Evolutionary conservation across 352 stramenopile genomes (phyloP).

Genomic region (Plasmopara muralis): DNA sequence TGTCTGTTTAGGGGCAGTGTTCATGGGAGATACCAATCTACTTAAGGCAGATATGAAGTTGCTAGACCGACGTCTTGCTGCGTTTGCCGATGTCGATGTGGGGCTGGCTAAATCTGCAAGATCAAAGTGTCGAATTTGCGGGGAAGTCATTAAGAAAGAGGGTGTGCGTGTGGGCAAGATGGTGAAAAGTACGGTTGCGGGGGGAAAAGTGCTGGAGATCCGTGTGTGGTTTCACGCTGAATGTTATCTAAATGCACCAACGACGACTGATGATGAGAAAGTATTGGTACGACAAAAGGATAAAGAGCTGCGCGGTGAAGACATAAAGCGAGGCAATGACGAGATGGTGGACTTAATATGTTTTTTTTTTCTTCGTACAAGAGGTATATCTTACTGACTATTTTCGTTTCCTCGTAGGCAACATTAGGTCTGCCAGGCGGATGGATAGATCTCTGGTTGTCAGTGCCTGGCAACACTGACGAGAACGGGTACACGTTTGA

Average conservation of each 20-base stretch:
- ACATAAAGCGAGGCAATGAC: constrained; percentile 3
- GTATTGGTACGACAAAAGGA: constrained; percentile 21
- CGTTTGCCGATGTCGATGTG: constrained; percentile 36
- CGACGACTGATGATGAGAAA: constrained; percentile 37
- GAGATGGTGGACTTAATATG: constrained; percentile 11
- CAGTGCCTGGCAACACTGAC: constrained; percentile 56
- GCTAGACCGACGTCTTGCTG: constrained; percentile 32
- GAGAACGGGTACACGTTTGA: constrained; percentile 76
- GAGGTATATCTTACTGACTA: background rate
- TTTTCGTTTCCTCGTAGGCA: constrained; percentile 8
- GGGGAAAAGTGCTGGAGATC: constrained; percentile 40
- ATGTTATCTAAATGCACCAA: constrained; percentile 36
- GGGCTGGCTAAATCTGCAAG: constrained; percentile 44
- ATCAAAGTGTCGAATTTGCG: constrained; percentile 52
- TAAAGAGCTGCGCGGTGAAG: constrained; percentile 2
- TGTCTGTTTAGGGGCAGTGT: constrained; percentile 48
- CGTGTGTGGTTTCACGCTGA: constrained; percentile 50
- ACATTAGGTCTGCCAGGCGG: constrained; percentile 40
- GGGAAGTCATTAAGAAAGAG: constrained; percentile 37
- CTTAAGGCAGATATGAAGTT: constrained; percentile 52
- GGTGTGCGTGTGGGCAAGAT: constrained; percentile 48
- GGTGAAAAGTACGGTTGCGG: constrained; percentile 36
- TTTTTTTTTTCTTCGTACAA: background rate
- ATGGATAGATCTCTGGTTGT: constrained; percentile 72
- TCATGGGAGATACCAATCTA: constrained; percentile 78